Base-by-base conservation (phyloP, 2,329 filamentous ascomycete genomes). In the Pseudogymnoascus sp. region DNA sequence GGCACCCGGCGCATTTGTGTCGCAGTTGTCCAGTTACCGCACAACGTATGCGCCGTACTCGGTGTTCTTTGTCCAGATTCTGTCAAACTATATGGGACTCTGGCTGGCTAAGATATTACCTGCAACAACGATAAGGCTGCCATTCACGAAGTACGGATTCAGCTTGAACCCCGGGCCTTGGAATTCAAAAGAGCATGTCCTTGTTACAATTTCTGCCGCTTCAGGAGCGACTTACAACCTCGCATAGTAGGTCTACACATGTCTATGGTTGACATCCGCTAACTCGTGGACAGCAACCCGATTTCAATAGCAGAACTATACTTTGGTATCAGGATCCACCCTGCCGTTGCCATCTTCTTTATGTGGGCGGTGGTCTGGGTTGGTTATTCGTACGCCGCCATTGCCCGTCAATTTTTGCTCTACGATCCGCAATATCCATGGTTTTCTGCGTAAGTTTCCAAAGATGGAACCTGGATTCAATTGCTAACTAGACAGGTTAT, bases 331-430 rank as follows among this genome's bases (percentile, higher is more conserved):
- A 73, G 69, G 28, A 76, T 86, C 57, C 74, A 84, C 57, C 76
- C 81, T 0, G 80, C 76, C 0, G 79, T 83, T 6, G 79, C 78
- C 1, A 77, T 84, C 33, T 81, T 83, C 68, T 86, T 86, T 72
- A 86, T 86, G 82, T 77, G 78, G 74, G 74, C 78, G 0, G 82
- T 82, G 35, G 81, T 83, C 0, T 83, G 79, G 73, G 80, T 78
- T 0, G 82, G 83, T 9, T 86, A 85, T 65, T 79, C 79, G 0
- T 84, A 82, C 67, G 82, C 82, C 2, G 82, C 82, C 0, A 74
- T 85, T 58, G 81, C 81, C 6, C 75, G 82, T 2, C 79, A 84
- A 62, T 77, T 85, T 22, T 70, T 85, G 8, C 73, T 86, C 16
- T 83, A 83, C 65, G 83, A 86, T 63, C 82, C 82, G 0, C 76